Evolutionary conservation across 1,139 yeast species (phyloP).

Genomic region (Geotrichum candidum): DNA sequence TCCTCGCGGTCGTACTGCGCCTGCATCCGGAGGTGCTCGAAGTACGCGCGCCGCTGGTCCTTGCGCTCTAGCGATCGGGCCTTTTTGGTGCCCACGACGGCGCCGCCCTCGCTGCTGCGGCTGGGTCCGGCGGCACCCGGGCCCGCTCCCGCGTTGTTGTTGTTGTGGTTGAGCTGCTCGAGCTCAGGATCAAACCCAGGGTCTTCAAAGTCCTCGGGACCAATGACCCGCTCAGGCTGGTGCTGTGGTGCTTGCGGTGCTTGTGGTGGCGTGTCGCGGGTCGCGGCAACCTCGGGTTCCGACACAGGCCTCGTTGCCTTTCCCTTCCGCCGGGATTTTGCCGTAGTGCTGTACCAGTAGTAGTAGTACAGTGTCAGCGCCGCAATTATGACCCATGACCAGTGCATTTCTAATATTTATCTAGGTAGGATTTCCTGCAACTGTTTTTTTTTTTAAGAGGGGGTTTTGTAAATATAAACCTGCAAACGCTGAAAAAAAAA

Average conservation of each 20-base stretch:
- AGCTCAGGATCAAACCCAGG: conserved; percentile 11
- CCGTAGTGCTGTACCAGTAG: neutral
- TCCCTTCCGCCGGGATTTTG: neutral
- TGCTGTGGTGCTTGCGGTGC: neutral
- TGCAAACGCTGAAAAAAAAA: no score
- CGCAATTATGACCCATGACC: neutral
- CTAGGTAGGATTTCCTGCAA: no score
- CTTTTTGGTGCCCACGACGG: conserved; percentile 18
- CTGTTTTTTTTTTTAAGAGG: no score
- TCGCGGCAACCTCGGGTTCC: neutral
- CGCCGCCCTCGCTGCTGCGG: neutral
- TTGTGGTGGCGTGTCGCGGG: neutral
- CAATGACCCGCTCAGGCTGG: conserved; percentile 8
- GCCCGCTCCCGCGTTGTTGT: conserved; percentile 1
- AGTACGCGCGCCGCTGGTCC: conserved; percentile 18
- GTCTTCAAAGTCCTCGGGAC: conserved; percentile 16
- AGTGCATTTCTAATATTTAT: neutral
- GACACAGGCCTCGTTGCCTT: neutral
- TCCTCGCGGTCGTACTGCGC: conserved; percentile 14
- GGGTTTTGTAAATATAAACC: no score
- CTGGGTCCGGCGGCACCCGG: neutral
- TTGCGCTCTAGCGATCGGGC: conserved; percentile 19
- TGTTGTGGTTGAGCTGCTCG: conserved; percentile 5
- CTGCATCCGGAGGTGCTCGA: conserved; percentile 18
- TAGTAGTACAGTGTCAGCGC: neutral